Percentiles rank a stretch among this genome's conserved stretches.
These are phyloP conservation scores for Trichosporon coremiiforme DNA, from an alignment of 1,284 basidiomycete genomes.

Conservation along the genomic window DNA sequence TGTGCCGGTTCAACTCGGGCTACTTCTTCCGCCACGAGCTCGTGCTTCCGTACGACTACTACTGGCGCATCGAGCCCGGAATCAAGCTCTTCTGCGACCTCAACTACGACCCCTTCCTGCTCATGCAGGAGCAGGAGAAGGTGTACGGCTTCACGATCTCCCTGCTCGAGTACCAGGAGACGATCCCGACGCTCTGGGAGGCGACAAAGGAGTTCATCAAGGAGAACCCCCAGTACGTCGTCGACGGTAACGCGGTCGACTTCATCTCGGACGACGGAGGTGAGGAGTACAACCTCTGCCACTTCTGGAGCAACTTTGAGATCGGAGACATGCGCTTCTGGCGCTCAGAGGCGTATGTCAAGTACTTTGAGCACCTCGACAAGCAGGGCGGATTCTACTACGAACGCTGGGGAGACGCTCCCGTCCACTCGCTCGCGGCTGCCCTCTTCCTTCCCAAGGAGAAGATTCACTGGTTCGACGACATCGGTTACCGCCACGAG, in stretches of 20 bases:
- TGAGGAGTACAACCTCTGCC: constrained; percentile 73
- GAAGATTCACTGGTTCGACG: constrained; percentile 72
- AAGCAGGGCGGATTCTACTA: constrained; percentile 80
- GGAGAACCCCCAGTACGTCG: constrained; percentile 68
- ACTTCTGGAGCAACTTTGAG: constrained; percentile 85
- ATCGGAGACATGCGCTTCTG: constrained; percentile 76
- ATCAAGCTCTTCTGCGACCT: constrained; percentile 22
- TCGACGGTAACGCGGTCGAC: constrained; percentile 69
- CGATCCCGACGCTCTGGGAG: constrained; percentile 76
- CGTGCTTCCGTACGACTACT: constrained; percentile 80
- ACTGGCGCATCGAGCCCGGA: constrained; percentile 74
- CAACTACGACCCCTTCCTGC: constrained; percentile 76
- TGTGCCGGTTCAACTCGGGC: constrained; percentile 94
- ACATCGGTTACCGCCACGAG: constrained; percentile 58
- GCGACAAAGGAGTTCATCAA: constrained; percentile 71
- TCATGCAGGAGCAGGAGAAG: constrained; percentile 80
- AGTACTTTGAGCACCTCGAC: constrained; percentile 78
- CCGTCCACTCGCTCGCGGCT: constrained; percentile 78
- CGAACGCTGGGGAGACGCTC: constrained; percentile 76
- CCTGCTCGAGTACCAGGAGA: constrained; percentile 73
- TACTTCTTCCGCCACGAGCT: constrained; percentile 79
- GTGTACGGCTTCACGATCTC: constrained; percentile 77
- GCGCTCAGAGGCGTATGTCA: constrained; percentile 71
- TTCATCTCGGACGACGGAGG: constrained; percentile 76
- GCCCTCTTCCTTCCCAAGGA: constrained; percentile 70